Percentiles rank a stretch among this genome's conserved stretches.
phyloP scores from a whole-genome alignment of 805 yeast genomes.

The Lachancea waltii region DNA sequence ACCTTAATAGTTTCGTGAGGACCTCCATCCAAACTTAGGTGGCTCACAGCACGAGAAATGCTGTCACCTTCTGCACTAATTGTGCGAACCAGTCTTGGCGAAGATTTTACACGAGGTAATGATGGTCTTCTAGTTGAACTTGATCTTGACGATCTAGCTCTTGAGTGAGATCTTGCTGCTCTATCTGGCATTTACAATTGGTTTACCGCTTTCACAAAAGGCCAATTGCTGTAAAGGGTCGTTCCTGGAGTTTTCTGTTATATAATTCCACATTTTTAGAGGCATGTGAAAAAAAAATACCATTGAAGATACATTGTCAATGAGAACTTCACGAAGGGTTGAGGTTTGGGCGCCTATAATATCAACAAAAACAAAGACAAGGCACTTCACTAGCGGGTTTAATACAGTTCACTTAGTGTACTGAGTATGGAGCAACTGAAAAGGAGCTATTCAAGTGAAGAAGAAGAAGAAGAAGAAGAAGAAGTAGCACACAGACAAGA shows the following conservation, averaged over 20 bases:
- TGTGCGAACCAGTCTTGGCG: conserved; percentile 26
- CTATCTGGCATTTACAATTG: conserved; percentile 4
- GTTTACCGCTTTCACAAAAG: too few relatives aligned
- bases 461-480: conserved; percentile 8
- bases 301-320: too few relatives aligned
- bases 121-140: conserved; percentile 31
- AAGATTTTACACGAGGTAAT: conserved; percentile 22
- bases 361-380: too few relatives aligned
- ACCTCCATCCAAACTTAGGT: conserved; percentile 5
- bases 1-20: conserved; percentile 29
- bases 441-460: conserved; percentile 11
- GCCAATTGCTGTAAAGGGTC: not conserved
- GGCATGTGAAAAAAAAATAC: conserved; percentile 4
- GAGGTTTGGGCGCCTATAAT: too few relatives aligned
- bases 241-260: not conserved
- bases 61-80: conserved; percentile 23
- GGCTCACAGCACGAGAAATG: conserved; percentile 1
- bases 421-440: conserved; percentile 5
- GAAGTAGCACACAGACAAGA: conserved; percentile 11
- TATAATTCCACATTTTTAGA: not conserved
- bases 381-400: too few relatives aligned
- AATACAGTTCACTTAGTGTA: not conserved
- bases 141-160: conserved; percentile 36
- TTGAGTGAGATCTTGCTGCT: conserved; percentile 3
- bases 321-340: too few relatives aligned